Percentiles rank a stretch among this genome's conserved stretches.
phyloP scores from a whole-genome alignment of 108 stramenopile genomes.

The Skeletonema grethae region DNA sequence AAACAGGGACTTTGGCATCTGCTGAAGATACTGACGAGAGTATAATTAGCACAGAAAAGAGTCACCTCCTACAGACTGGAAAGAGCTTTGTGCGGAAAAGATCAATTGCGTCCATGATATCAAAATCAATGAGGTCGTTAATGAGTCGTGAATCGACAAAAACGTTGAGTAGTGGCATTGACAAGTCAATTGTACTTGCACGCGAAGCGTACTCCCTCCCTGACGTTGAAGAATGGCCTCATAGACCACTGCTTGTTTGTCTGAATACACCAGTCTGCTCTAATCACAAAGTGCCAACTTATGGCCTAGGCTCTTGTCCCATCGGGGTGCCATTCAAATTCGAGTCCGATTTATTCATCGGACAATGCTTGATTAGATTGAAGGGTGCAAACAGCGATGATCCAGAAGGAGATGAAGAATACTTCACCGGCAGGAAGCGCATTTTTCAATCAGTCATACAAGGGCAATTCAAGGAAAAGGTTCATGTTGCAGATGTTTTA shows the following conservation, averaged over 20 bases:
- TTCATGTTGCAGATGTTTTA: constrained; percentile 51
- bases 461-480: constrained; percentile 63
- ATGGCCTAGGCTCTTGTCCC: constrained; percentile 27
- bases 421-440: constrained; percentile 60
- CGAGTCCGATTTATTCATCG: constrained; percentile 58
- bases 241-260: constrained; percentile 52
- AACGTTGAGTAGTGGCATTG: neutral
- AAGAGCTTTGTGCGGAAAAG: neutral
- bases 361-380: constrained; percentile 54
- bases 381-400: constrained; percentile 42
- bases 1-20: neutral
- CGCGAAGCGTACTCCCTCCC: constrained; percentile 41
- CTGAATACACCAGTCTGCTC: constrained; percentile 34
- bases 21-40: neutral
- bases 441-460: constrained; percentile 63
- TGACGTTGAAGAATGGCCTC: constrained; percentile 36
- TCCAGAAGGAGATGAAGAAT: constrained; percentile 39
- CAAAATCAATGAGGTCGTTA: constrained; percentile 3
- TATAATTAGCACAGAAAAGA: neutral
- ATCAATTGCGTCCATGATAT: constrained; percentile 3
- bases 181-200: constrained; percentile 8
- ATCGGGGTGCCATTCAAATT: constrained; percentile 52
- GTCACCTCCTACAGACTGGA: neutral
- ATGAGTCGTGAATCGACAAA: neutral
- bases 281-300: constrained; percentile 29